Conservation (phyloP, 257 asterid genomes). For the Solanum stenotomum region DNA sequence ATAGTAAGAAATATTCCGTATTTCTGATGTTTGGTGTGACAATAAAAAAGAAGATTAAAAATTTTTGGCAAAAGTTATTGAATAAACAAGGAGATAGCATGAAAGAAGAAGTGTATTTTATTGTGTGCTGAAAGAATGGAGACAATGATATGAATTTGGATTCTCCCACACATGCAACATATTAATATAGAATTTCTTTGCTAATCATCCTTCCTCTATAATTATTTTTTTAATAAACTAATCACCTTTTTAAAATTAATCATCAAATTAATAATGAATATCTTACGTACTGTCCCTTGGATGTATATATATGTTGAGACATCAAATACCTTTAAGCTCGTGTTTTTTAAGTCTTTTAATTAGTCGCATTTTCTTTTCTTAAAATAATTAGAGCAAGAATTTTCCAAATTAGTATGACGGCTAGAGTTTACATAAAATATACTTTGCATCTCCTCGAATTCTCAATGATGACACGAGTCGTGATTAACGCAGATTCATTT, state of each 20-base stretch:
- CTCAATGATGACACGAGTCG: neutral
- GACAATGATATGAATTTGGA: constrained; percentile 36
- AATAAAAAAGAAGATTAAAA: neutral
- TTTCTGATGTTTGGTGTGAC: neutral
- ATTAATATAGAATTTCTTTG: constrained; percentile 17
- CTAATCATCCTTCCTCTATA: constrained; percentile 19
- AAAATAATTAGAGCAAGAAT: neutral
- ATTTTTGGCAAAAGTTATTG: neutral
- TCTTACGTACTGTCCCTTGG: neutral
- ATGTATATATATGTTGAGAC: neutral
- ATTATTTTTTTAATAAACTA: neutral
- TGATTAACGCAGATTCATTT: neutral
- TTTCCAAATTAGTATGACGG: neutral
- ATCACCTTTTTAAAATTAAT: neutral
- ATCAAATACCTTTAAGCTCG: neutral
- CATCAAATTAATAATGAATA: neutral
- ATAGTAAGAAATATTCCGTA: neutral
- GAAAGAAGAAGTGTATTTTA: constrained; percentile 11
- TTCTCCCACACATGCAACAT: constrained; percentile 38
- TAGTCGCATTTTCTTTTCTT: neutral
- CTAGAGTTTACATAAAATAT: neutral
- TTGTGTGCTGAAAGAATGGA: constrained; percentile 30
- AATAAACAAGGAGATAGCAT: neutral
- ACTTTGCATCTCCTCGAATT: neutral
- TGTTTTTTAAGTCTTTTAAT: neutral